Evolutionary conservation across 352 stramenopile species (phyloP), one percentile per base, ranked within the genome.

Genomic region (Phytophthora palmivora): DNA sequence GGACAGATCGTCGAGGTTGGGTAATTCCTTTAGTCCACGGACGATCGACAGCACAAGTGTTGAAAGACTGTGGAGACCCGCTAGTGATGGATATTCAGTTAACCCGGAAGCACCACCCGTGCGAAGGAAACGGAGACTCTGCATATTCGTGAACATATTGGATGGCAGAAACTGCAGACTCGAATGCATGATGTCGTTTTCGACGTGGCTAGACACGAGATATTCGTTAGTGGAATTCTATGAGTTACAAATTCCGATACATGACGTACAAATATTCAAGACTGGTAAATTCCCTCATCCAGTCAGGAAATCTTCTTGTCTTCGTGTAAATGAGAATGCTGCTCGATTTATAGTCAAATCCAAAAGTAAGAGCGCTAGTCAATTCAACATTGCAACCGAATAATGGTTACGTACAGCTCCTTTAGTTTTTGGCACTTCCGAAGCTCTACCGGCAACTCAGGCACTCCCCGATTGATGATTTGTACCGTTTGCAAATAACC

Each of bases 121-220:
- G 28, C 78, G 76, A 34, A 88, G 16, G 33, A 79, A 85, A 2
- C 55, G 62, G 14, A 88, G 58, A 3, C 57, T 42, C 16, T 63
- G 50, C 76, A 88, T 85, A 5, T 70, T 15, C 0, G 42, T 47
- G 37, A 88, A 85, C 4, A 76, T 39, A 15, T 83, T 55, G 1
- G 9, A 5, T 5, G 68, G 72, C 1, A 80, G 47, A 28, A 74
- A 76, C 33, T 69, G 41, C 19, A 80, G 32, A 8, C 52, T 74
- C 16, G 60, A 76, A n/a, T 73, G 51, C 0, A 68, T 38, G 22
- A 81, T 69, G 24, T 76, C 61, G 22, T 64, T 75, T 52, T 81
- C 68, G 28, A 76, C 47, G 33, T 71, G 38, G 12, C 63, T 65
- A 18, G 14, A 32, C 34, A 33, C 34, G 15, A 36, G 2, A 24